Percentiles rank a stretch among this genome's conserved stretches.
These are phyloP conservation scores for Globisporangium ultimum DNA, from an alignment of 352 stramenopile species.

Conservation along the genomic window DNA sequence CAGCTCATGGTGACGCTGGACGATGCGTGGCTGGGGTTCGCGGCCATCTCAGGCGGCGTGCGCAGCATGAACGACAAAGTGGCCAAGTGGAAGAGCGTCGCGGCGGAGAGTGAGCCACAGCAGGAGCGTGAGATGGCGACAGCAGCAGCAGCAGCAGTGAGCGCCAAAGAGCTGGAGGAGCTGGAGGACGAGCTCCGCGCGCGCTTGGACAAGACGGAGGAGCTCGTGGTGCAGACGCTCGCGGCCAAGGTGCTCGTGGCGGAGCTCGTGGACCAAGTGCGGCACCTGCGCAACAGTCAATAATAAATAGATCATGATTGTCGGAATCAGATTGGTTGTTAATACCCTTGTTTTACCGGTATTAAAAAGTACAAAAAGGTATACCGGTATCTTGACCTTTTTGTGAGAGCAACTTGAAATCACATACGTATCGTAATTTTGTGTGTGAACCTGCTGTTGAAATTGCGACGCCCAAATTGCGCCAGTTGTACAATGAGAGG, in stretches of 20 bases:
- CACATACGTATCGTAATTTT: too few relatives aligned
- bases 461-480: too few relatives aligned
- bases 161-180: conserved; percentile 11
- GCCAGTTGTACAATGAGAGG: too few relatives aligned
- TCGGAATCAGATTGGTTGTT: too few relatives aligned
- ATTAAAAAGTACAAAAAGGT: too few relatives aligned
- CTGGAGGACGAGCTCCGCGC: conserved; percentile 16
- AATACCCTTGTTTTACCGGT: too few relatives aligned
- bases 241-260: conserved; percentile 21
- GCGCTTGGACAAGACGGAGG: conserved; percentile 21
- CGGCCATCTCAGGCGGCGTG: conserved; percentile 23
- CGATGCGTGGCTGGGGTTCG: conserved; percentile 34
- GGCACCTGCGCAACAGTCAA: background rate
- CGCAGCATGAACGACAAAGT: conserved; percentile 19
- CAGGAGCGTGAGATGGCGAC: conserved; percentile 4
- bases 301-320: too few relatives aligned
- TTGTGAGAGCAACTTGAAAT: too few relatives aligned
- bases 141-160: background rate
- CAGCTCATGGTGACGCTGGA: conserved; percentile 28
- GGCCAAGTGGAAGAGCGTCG: background rate
- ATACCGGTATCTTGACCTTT: too few relatives aligned
- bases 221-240: conserved; percentile 24
- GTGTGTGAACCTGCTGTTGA: too few relatives aligned
- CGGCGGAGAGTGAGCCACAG: background rate
- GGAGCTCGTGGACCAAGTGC: conserved; percentile 21